These are phyloP conservation scores for Cladosporium colombiae DNA, from an alignment of 2,329 filamentous ascomycete species.

Conservation along the genomic window DNA sequence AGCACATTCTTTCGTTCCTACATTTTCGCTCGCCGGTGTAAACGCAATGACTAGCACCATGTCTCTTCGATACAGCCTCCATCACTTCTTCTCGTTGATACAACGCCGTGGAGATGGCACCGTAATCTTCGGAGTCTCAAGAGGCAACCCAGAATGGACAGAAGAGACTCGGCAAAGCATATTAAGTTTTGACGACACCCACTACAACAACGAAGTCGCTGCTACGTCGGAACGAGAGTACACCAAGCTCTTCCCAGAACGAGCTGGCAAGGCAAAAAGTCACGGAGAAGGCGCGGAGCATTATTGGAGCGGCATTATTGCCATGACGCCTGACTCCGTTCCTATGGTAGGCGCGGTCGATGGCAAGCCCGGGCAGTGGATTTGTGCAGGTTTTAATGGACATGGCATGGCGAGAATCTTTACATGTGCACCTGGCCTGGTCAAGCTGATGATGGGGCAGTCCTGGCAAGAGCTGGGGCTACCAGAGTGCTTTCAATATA, in stretches of 20 bases:
- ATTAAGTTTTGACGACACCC: slow-evolving; percentile 44
- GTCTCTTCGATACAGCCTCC: slow-evolving; percentile 49
- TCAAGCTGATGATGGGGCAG: slow-evolving; percentile 42
- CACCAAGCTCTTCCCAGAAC: slow-evolving; percentile 38
- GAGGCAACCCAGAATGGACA: slow-evolving; percentile 42
- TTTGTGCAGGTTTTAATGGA: slow-evolving; percentile 54
- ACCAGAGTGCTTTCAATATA: slow-evolving; percentile 30
- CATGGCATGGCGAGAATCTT: slow-evolving; percentile 53
- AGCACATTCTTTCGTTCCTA: slow-evolving; percentile 48
- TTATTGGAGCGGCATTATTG: slow-evolving; percentile 52
- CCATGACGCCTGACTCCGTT: slow-evolving; percentile 48
- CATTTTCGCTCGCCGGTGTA: slow-evolving; percentile 38
- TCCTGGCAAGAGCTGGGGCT: slow-evolving; percentile 27
- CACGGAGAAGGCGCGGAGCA: slow-evolving; percentile 50
- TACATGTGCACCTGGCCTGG: slow-evolving; percentile 46
- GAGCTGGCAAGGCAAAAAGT: slow-evolving; percentile 10
- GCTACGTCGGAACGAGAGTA: slow-evolving; percentile 43
- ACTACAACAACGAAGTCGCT: slow-evolving; percentile 44
- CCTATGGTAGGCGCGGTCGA: slow-evolving; percentile 49
- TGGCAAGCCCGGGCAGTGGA: slow-evolving; percentile 46
- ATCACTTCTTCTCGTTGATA: slow-evolving; percentile 54
- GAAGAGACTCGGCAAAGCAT: slow-evolving; percentile 26
- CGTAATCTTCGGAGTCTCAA: slow-evolving; percentile 46
- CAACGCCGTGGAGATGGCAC: slow-evolving; percentile 48
- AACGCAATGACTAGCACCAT: slow-evolving; percentile 44